phyloP scores from a whole-genome alignment of 1,284 basidiomycete species.

The Apiotrichum montevideense region DNA sequence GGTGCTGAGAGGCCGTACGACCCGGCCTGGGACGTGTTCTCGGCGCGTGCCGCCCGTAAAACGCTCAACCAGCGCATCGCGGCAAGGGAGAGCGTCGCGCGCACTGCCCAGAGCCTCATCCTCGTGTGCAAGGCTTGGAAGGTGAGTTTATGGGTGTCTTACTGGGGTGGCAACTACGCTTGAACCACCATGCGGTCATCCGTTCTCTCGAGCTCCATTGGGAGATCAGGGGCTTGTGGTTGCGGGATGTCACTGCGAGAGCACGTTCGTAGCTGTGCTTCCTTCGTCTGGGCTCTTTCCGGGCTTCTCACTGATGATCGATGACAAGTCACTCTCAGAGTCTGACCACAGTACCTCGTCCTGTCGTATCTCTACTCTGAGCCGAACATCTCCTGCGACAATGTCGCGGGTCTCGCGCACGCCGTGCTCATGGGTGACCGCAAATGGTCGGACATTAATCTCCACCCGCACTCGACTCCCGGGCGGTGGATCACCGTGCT shows the following conservation, averaged over 20 bases:
- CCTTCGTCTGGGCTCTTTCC: no score
- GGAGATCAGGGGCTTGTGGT: no score
- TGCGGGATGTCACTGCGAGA: no score
- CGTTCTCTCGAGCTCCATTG: no score
- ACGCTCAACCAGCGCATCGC: slow-evolving; percentile 1
- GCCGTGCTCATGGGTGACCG: slow-evolving; percentile 60
- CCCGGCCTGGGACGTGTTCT: slow-evolving; percentile 26
- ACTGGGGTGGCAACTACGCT: no score
- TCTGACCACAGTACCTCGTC: slow-evolving; percentile 55
- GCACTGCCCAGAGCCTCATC: slow-evolving; percentile 47
- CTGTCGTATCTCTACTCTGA: slow-evolving; percentile 62
- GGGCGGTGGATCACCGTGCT: slow-evolving; percentile 72
- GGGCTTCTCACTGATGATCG: no score
- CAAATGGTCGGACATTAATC: slow-evolving; percentile 74
- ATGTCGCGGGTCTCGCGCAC: slow-evolving; percentile 56
- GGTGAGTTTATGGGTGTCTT: slow-evolving; percentile 50
- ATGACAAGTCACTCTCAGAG: no score
- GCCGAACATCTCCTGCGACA: slow-evolving; percentile 51
- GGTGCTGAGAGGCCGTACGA: background rate
- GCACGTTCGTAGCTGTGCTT: no score
- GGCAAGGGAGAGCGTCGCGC: slow-evolving; percentile 1
- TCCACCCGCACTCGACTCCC: slow-evolving; percentile 73
- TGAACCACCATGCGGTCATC: no score
- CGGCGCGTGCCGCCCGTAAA: slow-evolving; percentile 18
- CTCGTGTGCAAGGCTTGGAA: slow-evolving; percentile 64